These are phyloP conservation scores for Schizosaccharomyces octosporus DNA, from an alignment of 805 yeast species.

Conservation along the genomic window DNA sequence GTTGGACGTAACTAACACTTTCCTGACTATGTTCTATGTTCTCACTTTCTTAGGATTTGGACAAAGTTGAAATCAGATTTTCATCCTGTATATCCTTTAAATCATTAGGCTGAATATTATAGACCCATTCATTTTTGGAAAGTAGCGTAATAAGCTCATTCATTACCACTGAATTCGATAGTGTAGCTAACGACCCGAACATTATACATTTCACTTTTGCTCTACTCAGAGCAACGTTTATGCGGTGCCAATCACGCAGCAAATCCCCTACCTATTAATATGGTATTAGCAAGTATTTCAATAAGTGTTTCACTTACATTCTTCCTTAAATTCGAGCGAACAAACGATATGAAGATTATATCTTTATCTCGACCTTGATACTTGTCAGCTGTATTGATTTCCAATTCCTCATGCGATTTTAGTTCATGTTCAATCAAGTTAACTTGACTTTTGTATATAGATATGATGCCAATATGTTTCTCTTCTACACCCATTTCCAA, in stretches of 20 bases:
- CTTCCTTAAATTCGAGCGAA: slow-evolving; percentile 44
- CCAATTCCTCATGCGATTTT: slow-evolving; percentile 24
- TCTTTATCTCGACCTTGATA: slow-evolving; percentile 93
- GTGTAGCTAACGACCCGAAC: slow-evolving; percentile 50
- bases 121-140: neutral
- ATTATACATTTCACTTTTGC: slow-evolving; percentile 65
- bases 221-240: slow-evolving; percentile 85
- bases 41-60: no score
- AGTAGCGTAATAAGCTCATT: neutral
- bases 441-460: slow-evolving; percentile 68
- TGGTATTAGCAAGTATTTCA: neutral
- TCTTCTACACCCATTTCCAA: slow-evolving; percentile 33
- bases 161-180: slow-evolving; percentile 10
- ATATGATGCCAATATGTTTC: slow-evolving; percentile 56
- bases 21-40: no score
- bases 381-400: slow-evolving; percentile 77
- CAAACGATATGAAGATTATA: slow-evolving; percentile 71
- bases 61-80: neutral
- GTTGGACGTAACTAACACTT: no score
- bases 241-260: slow-evolving; percentile 67
- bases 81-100: neutral
- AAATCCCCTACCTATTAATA: slow-evolving; percentile 33
- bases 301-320: slow-evolving; percentile 12
- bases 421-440: slow-evolving; percentile 18
- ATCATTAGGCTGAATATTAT: neutral